Conservation (phyloP, 305 asterid species). For the Rubia tinctorum region DNA sequence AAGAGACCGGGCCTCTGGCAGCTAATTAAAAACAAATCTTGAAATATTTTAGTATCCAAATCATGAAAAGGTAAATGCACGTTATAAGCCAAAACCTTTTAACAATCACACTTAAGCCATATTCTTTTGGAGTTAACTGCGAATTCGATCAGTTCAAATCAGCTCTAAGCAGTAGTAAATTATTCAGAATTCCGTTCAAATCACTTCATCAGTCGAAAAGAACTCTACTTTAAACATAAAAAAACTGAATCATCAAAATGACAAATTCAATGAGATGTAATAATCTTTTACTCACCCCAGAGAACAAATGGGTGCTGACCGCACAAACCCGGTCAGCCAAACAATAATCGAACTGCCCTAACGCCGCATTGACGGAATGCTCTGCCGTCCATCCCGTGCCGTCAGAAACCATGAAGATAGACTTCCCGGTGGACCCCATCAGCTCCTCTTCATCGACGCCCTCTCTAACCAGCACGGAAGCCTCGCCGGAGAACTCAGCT, state of each 20-base stretch:
- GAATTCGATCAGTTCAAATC: not conserved
- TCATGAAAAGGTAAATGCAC: too few relatives aligned
- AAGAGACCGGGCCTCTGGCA: not conserved
- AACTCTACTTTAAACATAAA: not conserved
- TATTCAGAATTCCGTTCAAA: not conserved
- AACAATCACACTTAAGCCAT: too few relatives aligned
- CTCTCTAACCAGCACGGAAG: conserved; percentile 21
- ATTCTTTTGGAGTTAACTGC: not conserved
- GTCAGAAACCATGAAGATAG: conserved; percentile 84
- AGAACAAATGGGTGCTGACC: conserved; percentile 81
- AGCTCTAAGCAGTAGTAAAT: not conserved
- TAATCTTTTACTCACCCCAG: conserved; percentile 58
- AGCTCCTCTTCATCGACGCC: conserved; percentile 34
- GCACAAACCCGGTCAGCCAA: conserved; percentile 82
- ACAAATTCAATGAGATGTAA: not conserved
- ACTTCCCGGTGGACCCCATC: conserved; percentile 35
- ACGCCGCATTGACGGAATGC: conserved; percentile 82
- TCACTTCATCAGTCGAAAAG: not conserved
- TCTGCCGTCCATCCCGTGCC: conserved; percentile 99
- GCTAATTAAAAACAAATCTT: not conserved
- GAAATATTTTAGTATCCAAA: not conserved
- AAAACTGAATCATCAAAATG: not conserved
- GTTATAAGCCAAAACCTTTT: too few relatives aligned
- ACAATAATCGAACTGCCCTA: conserved; percentile 92
- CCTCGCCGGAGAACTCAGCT: conserved; percentile 23